Base-by-base conservation (phyloP, 2,329 filamentous ascomycete genomes). In the Colletotrichum somersetense region DNA sequence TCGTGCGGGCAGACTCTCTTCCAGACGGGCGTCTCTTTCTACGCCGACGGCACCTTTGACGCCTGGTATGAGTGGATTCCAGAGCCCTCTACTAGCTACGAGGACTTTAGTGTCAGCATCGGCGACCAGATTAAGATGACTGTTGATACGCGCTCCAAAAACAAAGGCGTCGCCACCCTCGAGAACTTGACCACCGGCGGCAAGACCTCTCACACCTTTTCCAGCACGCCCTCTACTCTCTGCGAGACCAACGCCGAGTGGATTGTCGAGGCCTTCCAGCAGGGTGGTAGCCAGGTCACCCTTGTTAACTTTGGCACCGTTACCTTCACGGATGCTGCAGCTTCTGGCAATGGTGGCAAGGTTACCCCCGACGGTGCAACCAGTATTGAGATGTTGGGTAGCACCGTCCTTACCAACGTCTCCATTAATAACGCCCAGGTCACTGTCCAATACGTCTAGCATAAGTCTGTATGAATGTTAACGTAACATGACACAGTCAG, bases 241-340 rank as follows among this genome's bases (percentile, higher is more conserved):
- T 87, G 85, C 76, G 83, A 88, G 76, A 85, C 85, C 75, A 89
- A 89, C 73, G 89, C 88, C 14, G 89, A 91, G 77, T 91, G 89
- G 88, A 90, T 91, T 75, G 88, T 90, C 18, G 89, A 90, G 80
- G 79, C 78, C 23, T 81, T 80, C 71, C 73, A 77, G 62, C 63
- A 72, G 1, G 75, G 73, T 53, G 74, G 74, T 62, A 67, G 68
- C 38, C 72, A 75, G 44, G 79, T 81, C 18, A 73, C 75, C 3
- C 76, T 81, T 58, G 79, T 76, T 16, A 40, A 81, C 74, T 81
- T 81, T 65, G 79, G 76, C 58, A 75, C 73, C 35, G 72, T 80
- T 23, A 75, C 73, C 11, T 79, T 79, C 65, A 77, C 75, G 10
- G 73, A 71, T 23, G 77, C 77, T 23, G 56, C 63, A 2, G 78